Conservation (phyloP, 2,329 filamentous ascomycete genomes). For the Xylariales sp. region DNA sequence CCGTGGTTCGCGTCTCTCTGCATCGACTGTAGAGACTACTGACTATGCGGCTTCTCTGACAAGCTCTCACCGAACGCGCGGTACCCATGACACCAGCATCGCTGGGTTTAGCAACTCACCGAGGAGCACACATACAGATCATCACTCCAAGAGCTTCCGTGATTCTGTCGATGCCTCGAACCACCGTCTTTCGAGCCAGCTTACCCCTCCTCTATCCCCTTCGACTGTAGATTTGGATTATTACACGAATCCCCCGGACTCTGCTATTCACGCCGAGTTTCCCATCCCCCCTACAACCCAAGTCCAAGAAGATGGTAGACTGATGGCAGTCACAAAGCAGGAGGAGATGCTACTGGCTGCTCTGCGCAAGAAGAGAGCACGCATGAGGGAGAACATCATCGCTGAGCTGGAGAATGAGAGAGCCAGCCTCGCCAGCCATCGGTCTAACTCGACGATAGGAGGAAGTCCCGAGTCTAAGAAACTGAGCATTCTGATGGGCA, state of each 20-base stretch:
- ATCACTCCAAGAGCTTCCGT: too few relatives aligned
- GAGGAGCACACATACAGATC: too few relatives aligned
- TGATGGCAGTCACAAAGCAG: constrained; percentile 55
- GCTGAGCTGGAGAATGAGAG: constrained; percentile 34
- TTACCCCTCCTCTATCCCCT: constrained; percentile 48
- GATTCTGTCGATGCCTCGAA: not conserved
- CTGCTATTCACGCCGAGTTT: constrained; percentile 31
- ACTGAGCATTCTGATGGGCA: not conserved
- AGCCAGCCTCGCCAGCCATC: constrained; percentile 5
- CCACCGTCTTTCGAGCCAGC: constrained; percentile 26
- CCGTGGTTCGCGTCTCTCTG: constrained; percentile 31
- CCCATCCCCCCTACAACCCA: too few relatives aligned
- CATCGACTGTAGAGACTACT: constrained; percentile 28
- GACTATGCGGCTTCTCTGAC: constrained; percentile 25
- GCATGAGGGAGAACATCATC: constrained; percentile 46
- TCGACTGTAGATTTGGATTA: constrained; percentile 46
- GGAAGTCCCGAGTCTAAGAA: not conserved
- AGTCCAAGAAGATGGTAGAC: constrained; percentile 34
- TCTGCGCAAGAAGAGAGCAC: constrained; percentile 50
- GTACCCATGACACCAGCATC: too few relatives aligned
- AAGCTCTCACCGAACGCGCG: too few relatives aligned
- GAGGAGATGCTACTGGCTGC: constrained; percentile 56
- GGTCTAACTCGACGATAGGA: not conserved
- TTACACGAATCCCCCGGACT: too few relatives aligned
- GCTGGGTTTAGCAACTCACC: too few relatives aligned